phyloP scores from a whole-genome alignment of 352 stramenopile genomes.

The Phytopythium ostracodes region DNA sequence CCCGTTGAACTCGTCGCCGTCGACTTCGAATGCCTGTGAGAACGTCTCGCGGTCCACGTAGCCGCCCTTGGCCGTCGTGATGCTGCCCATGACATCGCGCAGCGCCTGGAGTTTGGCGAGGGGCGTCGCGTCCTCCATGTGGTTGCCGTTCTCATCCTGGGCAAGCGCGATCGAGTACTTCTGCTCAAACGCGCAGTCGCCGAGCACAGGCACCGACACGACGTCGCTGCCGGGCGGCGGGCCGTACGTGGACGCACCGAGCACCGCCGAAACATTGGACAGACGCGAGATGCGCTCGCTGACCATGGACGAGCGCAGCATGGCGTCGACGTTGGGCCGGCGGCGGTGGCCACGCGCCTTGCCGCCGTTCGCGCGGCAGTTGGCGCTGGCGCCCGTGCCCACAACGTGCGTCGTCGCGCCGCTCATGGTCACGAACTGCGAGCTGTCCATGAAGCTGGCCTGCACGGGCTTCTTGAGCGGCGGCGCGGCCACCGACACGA shows the following conservation, averaged over 20 bases:
- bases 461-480: constrained; percentile 27
- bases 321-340: constrained; percentile 56
- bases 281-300: constrained; percentile 40
- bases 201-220: constrained; percentile 58
- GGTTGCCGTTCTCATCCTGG: constrained; percentile 37
- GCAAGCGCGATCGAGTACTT: constrained; percentile 66
- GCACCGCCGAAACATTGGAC: constrained; percentile 35
- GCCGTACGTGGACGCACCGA: constrained; percentile 22
- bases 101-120: constrained; percentile 64
- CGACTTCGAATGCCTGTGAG: constrained; percentile 68
- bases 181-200: constrained; percentile 61
- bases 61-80: constrained; percentile 48
- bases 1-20: constrained; percentile 45
- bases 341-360: constrained; percentile 20
- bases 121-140: constrained; percentile 23
- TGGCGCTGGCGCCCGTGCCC: constrained; percentile 19
- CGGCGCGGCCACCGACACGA: constrained; percentile 11
- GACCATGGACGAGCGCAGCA: constrained; percentile 65
- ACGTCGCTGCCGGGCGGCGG: constrained; percentile 48
- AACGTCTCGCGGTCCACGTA: constrained; percentile 75
- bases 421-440: constrained; percentile 45
- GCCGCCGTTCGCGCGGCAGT: constrained; percentile 23
- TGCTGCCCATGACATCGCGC: constrained; percentile 69
- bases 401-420: constrained; percentile 29
- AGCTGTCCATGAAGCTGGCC: constrained; percentile 60